Conservation (phyloP, 306 rosid genomes). For the Astragalus glycyphyllos region DNA sequence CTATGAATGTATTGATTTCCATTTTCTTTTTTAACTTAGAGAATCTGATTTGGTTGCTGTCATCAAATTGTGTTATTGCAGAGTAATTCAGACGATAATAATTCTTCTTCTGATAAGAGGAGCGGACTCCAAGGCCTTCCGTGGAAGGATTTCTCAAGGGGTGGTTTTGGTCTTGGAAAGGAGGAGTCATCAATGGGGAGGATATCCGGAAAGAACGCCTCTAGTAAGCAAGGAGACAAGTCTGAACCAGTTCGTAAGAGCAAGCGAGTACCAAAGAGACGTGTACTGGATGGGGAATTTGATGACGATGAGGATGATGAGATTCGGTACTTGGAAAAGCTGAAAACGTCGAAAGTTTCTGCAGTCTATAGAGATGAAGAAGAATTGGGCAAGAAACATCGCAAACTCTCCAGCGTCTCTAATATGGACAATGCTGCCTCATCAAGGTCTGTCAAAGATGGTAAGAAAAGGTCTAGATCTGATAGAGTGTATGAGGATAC, state of each 20-base stretch:
- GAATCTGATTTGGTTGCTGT: conserved; percentile 42
- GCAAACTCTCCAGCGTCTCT: conserved; percentile 80
- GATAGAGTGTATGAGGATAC: conserved; percentile 50
- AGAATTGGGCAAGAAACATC: conserved; percentile 76
- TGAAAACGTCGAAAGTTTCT: conserved; percentile 72
- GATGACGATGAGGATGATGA: conserved; percentile 83
- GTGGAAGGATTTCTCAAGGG: conserved; percentile 84
- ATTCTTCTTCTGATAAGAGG: conserved; percentile 66
- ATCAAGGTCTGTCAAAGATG: conserved; percentile 44
- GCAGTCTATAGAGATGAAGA: conserved; percentile 75
- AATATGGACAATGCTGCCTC: conserved; percentile 61
- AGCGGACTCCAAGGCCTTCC: conserved; percentile 83
- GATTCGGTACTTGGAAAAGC: conserved; percentile 90
- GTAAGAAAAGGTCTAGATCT: conserved; percentile 51
- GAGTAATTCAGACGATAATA: conserved; percentile 68
- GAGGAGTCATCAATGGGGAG: conserved; percentile 69
- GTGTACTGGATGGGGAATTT: conserved; percentile 69
- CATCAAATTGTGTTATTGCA: conserved; percentile 45
- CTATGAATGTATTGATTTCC: conserved; percentile 35
- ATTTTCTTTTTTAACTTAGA: conserved; percentile 16
- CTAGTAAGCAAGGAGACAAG: conserved; percentile 62
- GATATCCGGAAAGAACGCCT: conserved; percentile 55
- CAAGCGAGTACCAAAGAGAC: conserved; percentile 83
- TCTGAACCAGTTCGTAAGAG: conserved; percentile 83
- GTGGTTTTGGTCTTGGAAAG: conserved; percentile 70